Conservation (phyloP, 1,139 yeast species). For the Geotrichum bryndzae region DNA sequence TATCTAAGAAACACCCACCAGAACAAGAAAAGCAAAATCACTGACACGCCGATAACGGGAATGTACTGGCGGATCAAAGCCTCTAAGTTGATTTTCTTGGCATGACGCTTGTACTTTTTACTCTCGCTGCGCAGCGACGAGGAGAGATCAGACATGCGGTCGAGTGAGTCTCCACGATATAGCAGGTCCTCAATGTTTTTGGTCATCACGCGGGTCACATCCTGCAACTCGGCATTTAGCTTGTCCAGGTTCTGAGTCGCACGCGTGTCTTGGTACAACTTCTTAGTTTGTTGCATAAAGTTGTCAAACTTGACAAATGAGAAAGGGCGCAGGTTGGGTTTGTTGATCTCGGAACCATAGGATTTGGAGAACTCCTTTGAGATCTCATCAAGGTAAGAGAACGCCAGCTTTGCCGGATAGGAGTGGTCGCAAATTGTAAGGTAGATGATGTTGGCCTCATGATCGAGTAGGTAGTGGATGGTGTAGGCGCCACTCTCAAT, state of each 20-base stretch:
- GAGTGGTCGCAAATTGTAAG: slow-evolving; percentile 69
- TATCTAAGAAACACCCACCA: slow-evolving; percentile 70
- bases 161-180: slow-evolving; percentile 91
- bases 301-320: slow-evolving; percentile 83
- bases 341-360: slow-evolving; percentile 55
- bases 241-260: slow-evolving; percentile 85
- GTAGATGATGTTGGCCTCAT: slow-evolving; percentile 53
- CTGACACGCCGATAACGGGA: slow-evolving; percentile 68
- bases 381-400: slow-evolving; percentile 76
- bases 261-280: slow-evolving; percentile 82
- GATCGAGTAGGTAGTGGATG: slow-evolving; percentile 65
- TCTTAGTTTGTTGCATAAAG: slow-evolving; percentile 80
- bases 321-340: slow-evolving; percentile 68
- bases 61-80: slow-evolving; percentile 83
- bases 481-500: slow-evolving; percentile 70
- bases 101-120: slow-evolving; percentile 80
- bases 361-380: slow-evolving; percentile 75
- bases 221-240: slow-evolving; percentile 80
- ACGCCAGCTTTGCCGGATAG: slow-evolving; percentile 84
- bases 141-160: slow-evolving; percentile 84
- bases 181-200: slow-evolving; percentile 90
- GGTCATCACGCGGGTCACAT: slow-evolving; percentile 92
- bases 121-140: slow-evolving; percentile 75
- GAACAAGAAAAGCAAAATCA: slow-evolving; percentile 68
- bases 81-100: slow-evolving; percentile 85